phyloP scores from a whole-genome alignment of 1,284 basidiomycete genomes.

The Boletellus deceptivus region DNA sequence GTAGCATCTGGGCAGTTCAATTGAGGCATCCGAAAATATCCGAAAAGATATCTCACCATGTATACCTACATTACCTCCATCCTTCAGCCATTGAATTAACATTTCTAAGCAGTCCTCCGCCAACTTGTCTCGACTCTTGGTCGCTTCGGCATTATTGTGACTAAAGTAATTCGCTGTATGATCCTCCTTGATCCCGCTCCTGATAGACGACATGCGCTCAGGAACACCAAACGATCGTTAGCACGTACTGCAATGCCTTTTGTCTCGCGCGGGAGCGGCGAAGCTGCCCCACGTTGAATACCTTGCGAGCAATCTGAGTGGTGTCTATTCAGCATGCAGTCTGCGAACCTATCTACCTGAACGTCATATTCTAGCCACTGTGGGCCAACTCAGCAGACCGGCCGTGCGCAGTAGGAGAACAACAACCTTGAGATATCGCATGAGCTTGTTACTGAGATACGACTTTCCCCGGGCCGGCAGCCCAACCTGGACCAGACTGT shows the following conservation, averaged over 20 bases:
- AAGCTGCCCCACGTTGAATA: slow-evolving; percentile 98
- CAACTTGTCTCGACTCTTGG: slow-evolving; percentile 75
- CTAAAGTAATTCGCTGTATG: slow-evolving; percentile 94
- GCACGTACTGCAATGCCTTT: slow-evolving; percentile 68
- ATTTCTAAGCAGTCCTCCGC: slow-evolving; percentile 93
- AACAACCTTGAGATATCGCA: slow-evolving; percentile 72
- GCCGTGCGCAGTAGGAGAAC: background rate
- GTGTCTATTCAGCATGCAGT: background rate
- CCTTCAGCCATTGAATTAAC: slow-evolving; percentile 92
- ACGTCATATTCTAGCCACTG: slow-evolving; percentile 99
- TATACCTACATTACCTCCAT: slow-evolving; percentile 96
- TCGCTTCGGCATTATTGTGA: slow-evolving; percentile 81
- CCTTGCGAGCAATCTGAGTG: slow-evolving; percentile 43
- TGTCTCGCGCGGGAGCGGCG: slow-evolving; percentile 84
- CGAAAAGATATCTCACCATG: slow-evolving; percentile 64
- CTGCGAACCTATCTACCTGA: slow-evolving; percentile 51
- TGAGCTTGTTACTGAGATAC: slow-evolving; percentile 82
- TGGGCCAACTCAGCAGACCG: slow-evolving; percentile 9
- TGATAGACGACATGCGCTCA: slow-evolving; percentile 24
- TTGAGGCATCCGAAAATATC: slow-evolving; percentile 10
- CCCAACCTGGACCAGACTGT: slow-evolving; percentile 56
- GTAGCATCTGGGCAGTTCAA: slow-evolving; percentile 71
- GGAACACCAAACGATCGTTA: background rate
- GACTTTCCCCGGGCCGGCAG: slow-evolving; percentile 83
- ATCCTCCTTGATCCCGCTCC: slow-evolving; percentile 81